Conservation (phyloP, 1,139 yeast species). For the Taphrina populina region DNA sequence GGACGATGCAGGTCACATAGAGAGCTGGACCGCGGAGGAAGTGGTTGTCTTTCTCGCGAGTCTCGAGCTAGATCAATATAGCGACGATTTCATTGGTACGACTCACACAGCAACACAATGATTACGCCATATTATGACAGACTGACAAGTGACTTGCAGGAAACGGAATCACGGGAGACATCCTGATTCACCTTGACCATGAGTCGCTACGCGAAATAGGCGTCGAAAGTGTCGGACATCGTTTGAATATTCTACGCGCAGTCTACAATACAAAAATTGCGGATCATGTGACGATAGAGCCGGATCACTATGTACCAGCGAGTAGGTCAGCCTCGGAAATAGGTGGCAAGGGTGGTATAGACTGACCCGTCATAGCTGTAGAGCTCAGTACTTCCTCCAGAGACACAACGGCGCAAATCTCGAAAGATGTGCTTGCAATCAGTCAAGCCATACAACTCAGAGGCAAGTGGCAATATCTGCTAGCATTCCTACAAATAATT, state of each 20-base stretch:
- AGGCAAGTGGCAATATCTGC: background rate
- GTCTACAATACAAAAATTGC: slow-evolving; percentile 44
- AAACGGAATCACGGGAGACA: slow-evolving; percentile 49
- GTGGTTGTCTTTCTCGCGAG: slow-evolving; percentile 38
- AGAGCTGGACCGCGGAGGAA: slow-evolving; percentile 39
- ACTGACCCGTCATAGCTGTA: too few species aligned
- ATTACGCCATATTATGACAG: background rate
- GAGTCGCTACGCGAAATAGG: slow-evolving; percentile 49
- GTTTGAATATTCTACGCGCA: slow-evolving; percentile 46
- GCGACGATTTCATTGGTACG: slow-evolving; percentile 33
- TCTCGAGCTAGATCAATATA: slow-evolving; percentile 38
- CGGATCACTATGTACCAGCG: slow-evolving; percentile 42
- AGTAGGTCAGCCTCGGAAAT: too few species aligned
- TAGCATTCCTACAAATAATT: background rate
- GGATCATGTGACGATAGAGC: slow-evolving; percentile 43
- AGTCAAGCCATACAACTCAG: slow-evolving; percentile 39
- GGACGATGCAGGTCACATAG: slow-evolving; percentile 24
- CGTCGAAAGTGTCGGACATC: slow-evolving; percentile 48
- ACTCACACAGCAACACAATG: background rate
- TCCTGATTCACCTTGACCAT: slow-evolving; percentile 47
- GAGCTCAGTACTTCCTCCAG: too few species aligned
- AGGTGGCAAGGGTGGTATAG: too few species aligned
- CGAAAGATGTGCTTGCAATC: slow-evolving; percentile 38
- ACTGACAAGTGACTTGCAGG: slow-evolving; percentile 37
- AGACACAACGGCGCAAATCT: too few species aligned